Evolutionary conservation across 208 protist genomes (phyloP).

Genomic region (Trypanosoma conorhini): DNA sequence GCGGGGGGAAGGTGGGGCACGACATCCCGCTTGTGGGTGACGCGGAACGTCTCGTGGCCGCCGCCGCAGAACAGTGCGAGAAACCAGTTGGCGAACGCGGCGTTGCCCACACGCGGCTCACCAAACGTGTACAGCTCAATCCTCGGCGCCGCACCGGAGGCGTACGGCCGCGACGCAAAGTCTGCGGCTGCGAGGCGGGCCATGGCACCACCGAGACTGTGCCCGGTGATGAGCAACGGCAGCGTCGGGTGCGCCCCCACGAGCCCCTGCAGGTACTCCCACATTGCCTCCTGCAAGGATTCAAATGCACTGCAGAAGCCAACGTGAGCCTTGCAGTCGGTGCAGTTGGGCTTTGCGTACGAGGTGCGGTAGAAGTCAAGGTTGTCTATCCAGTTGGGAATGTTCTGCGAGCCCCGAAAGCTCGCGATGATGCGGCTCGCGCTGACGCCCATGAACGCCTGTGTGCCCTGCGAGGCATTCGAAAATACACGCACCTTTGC

Average conservation of each 20-base stretch:
- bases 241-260: slow-evolving; percentile 31
- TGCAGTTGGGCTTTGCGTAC: slow-evolving; percentile 37
- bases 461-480: slow-evolving; percentile 39
- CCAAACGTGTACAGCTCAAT: slow-evolving; percentile 77
- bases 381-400: slow-evolving; percentile 68
- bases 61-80: slow-evolving; percentile 22
- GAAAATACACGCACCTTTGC: slow-evolving; percentile 30
- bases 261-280: slow-evolving; percentile 36
- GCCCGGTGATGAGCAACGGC: slow-evolving; percentile 63
- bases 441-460: slow-evolving; percentile 37
- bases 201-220: slow-evolving; percentile 78
- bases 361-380: slow-evolving; percentile 40
- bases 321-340: slow-evolving; percentile 42
- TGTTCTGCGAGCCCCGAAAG: slow-evolving; percentile 63
- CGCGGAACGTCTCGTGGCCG: slow-evolving; percentile 35
- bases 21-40: slow-evolving; percentile 52
- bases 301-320: slow-evolving; percentile 60
- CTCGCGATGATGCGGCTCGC: slow-evolving; percentile 39
- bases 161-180: slow-evolving; percentile 11
- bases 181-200: slow-evolving; percentile 51
- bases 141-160: neutral
- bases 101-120: slow-evolving; percentile 66
- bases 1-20: slow-evolving; percentile 60
- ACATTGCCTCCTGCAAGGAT: slow-evolving; percentile 33
- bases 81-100: slow-evolving; percentile 42